Base-by-base conservation (phyloP, 352 stramenopile species). In the Phytophthora citricola region DNA sequence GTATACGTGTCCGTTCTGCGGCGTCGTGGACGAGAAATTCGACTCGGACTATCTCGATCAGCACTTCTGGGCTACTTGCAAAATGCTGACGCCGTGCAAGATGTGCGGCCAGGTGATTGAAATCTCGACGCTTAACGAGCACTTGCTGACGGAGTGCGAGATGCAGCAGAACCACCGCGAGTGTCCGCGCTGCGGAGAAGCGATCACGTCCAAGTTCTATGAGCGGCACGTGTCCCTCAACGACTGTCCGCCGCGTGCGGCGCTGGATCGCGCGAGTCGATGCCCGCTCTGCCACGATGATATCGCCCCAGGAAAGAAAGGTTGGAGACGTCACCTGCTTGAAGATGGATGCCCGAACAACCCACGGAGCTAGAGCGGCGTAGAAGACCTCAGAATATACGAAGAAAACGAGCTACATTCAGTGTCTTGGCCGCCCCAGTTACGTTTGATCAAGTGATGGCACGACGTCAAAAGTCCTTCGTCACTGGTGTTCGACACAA, bases 51-150 rank as follows among this genome's bases (percentile, higher is more conserved):
- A 77, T 4, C 66, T 98, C 20, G 92, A 98, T 65, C 84, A 97
- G 67, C 93, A 98, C 64, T 98, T 97, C 61, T 98, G 91, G 90
- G 85, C 91, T 27, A 81, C 92, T 10, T 98, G 93, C 63, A 79
- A 82, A 22, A 94, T 98, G 89, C 78, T 98, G 9, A 97, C 91
- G 29, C 89, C 87, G 39, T 98, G 93, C 78, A 90, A 92, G 43
- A 94, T 97, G 81, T 98, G 93, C 59, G 89, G 89, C 11, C 93
- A 98, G 72, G 89, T 97, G 52, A 97, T 98, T 55, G 93, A 98
- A 66, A 96, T 98, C 11, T 74, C 85, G 2, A 81, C 79, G 8
- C 66, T 98, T 17, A 95, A 96, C 48, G 92, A 98, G 38, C 93
- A 98, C 60, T 63, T 98, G 27, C 75, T 98, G 38, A 75, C 72